Percentiles rank a stretch among this genome's conserved stretches.
phyloP scores from a whole-genome alignment of 2,329 filamentous ascomycete species.

The Mycosphaerella sp. region DNA sequence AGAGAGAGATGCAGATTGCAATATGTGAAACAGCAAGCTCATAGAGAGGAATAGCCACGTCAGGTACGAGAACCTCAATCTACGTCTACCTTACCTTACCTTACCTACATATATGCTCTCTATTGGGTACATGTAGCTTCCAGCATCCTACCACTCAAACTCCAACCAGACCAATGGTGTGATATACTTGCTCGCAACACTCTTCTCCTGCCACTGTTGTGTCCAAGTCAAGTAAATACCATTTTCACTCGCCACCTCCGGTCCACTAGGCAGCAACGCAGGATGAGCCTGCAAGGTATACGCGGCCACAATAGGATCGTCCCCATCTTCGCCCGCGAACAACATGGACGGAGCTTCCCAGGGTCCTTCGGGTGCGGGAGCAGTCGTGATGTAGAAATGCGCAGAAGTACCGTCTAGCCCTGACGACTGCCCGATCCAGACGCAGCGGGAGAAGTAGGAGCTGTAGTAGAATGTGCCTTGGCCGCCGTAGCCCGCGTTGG shows the following conservation, averaged over 20 bases:
- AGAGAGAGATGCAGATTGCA: too few species aligned
- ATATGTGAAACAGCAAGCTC: too few species aligned
- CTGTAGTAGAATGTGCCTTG: slow-evolving; percentile 32
- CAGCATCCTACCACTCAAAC: slow-evolving; percentile 15
- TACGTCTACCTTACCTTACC: too few species aligned
- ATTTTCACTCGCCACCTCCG: slow-evolving; percentile 13
- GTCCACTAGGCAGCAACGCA: slow-evolving; percentile 12
- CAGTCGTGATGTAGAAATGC: slow-evolving; percentile 28
- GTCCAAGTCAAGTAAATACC: slow-evolving; percentile 22
- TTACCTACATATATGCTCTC: too few species aligned
- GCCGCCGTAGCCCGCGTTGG: slow-evolving; percentile 27
- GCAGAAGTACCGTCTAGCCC: slow-evolving; percentile 15
- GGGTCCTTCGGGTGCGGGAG: slow-evolving; percentile 30
- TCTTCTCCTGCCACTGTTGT: slow-evolving; percentile 18
- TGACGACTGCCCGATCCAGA: slow-evolving; percentile 29
- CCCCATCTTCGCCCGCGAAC: slow-evolving; percentile 20
- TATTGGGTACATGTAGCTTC: too few species aligned
- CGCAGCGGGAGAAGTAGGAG: slow-evolving; percentile 24
- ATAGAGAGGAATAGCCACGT: too few species aligned
- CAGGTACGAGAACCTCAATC: too few species aligned
- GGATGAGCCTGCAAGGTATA: slow-evolving; percentile 26
- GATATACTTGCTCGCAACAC: slow-evolving; percentile 11
- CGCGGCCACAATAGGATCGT: slow-evolving; percentile 9
- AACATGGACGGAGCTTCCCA: slow-evolving; percentile 26
- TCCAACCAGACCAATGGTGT: slow-evolving; percentile 23